Evolutionary conservation across 805 yeast genomes (phyloP), one percentile per base, ranked within the genome.

Genomic region (Metschnikowia kofuensis): DNA sequence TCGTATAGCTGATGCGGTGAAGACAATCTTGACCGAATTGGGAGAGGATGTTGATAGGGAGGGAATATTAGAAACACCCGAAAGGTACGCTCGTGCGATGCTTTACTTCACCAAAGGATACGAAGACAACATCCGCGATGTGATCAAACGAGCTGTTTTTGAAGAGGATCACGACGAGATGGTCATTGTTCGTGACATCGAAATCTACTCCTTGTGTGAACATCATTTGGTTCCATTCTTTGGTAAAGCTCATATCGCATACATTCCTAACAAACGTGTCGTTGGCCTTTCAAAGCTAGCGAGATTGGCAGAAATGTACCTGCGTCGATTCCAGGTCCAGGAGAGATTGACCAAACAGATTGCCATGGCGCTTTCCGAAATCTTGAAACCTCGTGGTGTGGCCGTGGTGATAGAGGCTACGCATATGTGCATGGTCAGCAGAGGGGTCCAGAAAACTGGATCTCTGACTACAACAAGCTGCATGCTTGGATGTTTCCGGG

Each of bases 91-190:
- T 0, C 77, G 95, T 52, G 99, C 99, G 6, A 89, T 94, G 96
- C 76, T 94, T 40, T 92, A 76, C 62, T 89, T 94, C 75, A 94
- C 99, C 16, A 89, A 89, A 65, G 99, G 99, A 21, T 94, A 94
- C 64, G 96, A 92, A 68, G 96, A 91, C 58, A 91, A 90, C 65
- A 86, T 94, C 51, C 78, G 88, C 53, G 96, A 89, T 63, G 96
- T 90, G 28, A 87, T 94, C 62, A 92, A 94, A 60, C 78, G 91
- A 52, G 99, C 99, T 0, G 96, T 94, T 7, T 94, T 94, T 60
- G 97, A 94, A 66, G 98, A 94, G 66, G 96, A 94, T 65, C 99
- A 94, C 65, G 98, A 94, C 66, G 99, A 94, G 65, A 94, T 94
- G 98, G 98, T 94, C 42, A 91, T 94, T 55, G 99, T 94, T 27